Evolutionary conservation across 495 filamentous ascomycete genomes (phyloP).

Genomic region (Podospora anserina): DNA sequence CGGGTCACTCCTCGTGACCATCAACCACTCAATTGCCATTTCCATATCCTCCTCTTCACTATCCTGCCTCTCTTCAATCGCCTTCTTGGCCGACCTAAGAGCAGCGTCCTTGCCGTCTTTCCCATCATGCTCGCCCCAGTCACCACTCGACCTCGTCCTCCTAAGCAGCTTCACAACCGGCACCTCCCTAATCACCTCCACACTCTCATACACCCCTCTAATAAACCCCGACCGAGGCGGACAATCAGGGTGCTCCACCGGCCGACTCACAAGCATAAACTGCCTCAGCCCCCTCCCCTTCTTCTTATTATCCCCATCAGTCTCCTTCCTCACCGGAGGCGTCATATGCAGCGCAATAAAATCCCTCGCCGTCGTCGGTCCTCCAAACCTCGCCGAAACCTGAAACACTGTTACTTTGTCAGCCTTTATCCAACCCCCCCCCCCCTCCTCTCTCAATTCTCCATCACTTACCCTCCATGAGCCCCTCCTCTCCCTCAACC

Average conservation of each 20-base stretch:
- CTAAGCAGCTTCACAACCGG: constrained; percentile 44
- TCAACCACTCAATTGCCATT: constrained; percentile 83
- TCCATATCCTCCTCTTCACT: constrained; percentile 43
- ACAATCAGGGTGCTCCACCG: constrained; percentile 71
- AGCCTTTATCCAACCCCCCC: neutral
- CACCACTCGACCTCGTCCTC: constrained; percentile 34
- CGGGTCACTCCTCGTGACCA: constrained; percentile 93
- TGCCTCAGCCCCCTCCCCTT: constrained; percentile 47
- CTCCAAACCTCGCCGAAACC: constrained; percentile 84
- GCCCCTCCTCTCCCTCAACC: constrained; percentile 53
- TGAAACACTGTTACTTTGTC: constrained; percentile 56
- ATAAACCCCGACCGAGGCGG: constrained; percentile 67
- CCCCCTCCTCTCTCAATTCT: neutral
- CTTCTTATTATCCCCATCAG: constrained; percentile 5
- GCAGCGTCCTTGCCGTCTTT: constrained; percentile 32
- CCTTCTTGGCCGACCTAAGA: constrained; percentile 30
- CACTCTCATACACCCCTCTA: constrained; percentile 82
- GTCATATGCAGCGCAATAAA: constrained; percentile 77
- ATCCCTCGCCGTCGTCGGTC: constrained; percentile 80
- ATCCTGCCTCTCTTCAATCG: constrained; percentile 13
- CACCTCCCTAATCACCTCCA: constrained; percentile 87
- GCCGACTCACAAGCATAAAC: constrained; percentile 84
- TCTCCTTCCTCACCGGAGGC: constrained; percentile 37
- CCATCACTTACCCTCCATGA: constrained; percentile 50
- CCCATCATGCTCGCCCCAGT: constrained; percentile 26